phyloP scores from a whole-genome alignment of 768 basidiomycete species.

The Rhodotorula graminis region DNA sequence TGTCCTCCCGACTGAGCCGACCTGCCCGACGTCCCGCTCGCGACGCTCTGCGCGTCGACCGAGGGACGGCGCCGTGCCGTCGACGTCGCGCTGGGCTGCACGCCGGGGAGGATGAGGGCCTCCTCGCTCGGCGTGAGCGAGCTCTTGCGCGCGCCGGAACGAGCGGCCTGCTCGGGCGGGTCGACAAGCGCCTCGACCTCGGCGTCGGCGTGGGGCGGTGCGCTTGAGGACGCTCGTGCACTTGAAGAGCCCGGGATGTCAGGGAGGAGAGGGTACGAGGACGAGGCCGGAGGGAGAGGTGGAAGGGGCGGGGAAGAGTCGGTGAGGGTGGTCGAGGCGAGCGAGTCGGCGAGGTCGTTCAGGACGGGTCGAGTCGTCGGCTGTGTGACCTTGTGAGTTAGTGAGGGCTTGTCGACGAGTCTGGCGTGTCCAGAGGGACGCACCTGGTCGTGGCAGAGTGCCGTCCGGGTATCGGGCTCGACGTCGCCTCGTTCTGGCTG shows the following conservation, averaged over 20 bases:
- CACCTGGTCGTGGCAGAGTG: too few relatives aligned
- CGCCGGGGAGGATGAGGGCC: not conserved
- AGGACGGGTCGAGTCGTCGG: too few relatives aligned
- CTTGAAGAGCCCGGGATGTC: not conserved
- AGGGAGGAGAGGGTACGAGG: too few relatives aligned
- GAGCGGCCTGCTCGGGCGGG: not conserved
- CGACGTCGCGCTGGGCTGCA: not conserved
- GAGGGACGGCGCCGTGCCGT: not conserved
- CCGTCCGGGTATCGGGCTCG: too few relatives aligned
- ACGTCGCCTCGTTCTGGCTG: too few relatives aligned
- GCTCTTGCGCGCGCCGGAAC: not conserved
- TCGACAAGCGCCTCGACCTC: conserved; percentile 1
- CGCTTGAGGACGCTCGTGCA: too few relatives aligned
- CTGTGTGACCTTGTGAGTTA: not conserved
- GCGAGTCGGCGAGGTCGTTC: not conserved
- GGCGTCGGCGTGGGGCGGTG: not conserved
- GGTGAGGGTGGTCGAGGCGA: not conserved
- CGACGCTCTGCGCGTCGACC: not conserved
- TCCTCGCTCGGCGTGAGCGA: conserved; percentile 1
- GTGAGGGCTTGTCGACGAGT: too few relatives aligned
- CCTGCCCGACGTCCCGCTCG: not conserved
- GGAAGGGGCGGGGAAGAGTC: too few relatives aligned
- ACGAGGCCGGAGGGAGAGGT: too few relatives aligned
- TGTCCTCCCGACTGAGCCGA: not conserved
- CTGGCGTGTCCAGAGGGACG: too few relatives aligned